Conservation (phyloP, 2,329 filamentous ascomycete species). For the Botryotinia narcissicola region DNA sequence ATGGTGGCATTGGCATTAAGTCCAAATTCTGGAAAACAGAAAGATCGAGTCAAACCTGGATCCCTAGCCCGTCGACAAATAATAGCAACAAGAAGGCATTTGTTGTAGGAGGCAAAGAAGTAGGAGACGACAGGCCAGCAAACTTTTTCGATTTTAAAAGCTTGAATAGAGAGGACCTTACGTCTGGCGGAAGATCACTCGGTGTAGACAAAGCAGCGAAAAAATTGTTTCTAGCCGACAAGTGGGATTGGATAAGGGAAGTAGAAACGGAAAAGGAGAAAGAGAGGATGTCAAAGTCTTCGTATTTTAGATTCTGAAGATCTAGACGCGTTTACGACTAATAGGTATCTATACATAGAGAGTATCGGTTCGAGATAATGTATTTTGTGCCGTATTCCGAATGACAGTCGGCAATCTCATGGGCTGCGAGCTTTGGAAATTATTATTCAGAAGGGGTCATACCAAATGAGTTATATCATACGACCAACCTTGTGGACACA, state of each 20-base stretch:
- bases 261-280: conserved; percentile 17
- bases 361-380: not conserved
- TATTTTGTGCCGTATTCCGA: not conserved
- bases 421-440: not conserved
- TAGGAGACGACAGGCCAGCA: conserved; percentile 23
- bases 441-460: not conserved
- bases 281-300: conserved; percentile 25
- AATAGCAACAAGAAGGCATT: conserved; percentile 25
- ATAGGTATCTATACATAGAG: not conserved
- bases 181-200: conserved; percentile 49
- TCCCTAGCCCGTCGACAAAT: not conserved
- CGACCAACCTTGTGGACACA: not conserved
- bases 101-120: conserved; percentile 28
- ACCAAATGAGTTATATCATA: not conserved
- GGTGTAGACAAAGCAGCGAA: conserved; percentile 52
- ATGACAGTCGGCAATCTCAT: not conserved
- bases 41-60: conserved; percentile 33
- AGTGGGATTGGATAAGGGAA: conserved; percentile 55
- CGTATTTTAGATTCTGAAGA: conserved; percentile 18
- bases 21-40: conserved; percentile 30
- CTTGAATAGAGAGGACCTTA: conserved; percentile 48
- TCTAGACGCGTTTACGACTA: not conserved
- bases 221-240: conserved; percentile 53
- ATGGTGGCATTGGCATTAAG: conserved; percentile 35
- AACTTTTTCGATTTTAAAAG: conserved; percentile 45